A percentile compares a stretch with the other conserved stretches of the same genome.
Evolutionary conservation across 1,284 basidiomycete species (phyloP).

Genomic region (Puccinia novopanici): DNA sequence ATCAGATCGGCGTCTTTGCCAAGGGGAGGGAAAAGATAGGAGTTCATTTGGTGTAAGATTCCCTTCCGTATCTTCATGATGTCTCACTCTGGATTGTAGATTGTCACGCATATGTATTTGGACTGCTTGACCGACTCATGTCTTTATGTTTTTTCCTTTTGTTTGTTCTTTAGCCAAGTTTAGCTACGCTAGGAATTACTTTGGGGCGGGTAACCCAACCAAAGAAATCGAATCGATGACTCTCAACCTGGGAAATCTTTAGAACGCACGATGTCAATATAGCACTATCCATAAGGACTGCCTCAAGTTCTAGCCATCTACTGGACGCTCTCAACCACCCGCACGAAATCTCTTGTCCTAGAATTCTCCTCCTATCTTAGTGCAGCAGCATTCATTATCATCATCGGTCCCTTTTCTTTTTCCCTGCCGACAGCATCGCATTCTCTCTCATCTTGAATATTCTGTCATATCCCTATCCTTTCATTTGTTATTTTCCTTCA

Average conservation of each 20-base stretch:
- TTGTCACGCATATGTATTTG: too few species aligned
- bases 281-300: neutral
- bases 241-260: neutral
- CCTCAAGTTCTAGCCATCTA: too few species aligned
- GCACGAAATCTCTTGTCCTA: too few species aligned
- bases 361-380: too few species aligned
- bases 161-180: slow-evolving; percentile 8
- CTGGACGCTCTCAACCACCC: too few species aligned
- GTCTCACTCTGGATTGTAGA: too few species aligned
- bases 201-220: slow-evolving; percentile 14
- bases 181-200: slow-evolving; percentile 7
- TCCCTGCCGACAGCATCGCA: too few species aligned
- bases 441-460: too few species aligned
- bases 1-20: slow-evolving; percentile 1
- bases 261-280: neutral
- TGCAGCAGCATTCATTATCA: too few species aligned
- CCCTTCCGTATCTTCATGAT: neutral
- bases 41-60: slow-evolving; percentile 32
- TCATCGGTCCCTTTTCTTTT: too few species aligned
- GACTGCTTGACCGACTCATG: neutral
- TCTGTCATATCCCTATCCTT: too few species aligned
- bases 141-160: neutral
- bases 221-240: slow-evolving; percentile 31
- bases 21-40: neutral
- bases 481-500: too few species aligned